Evolutionary conservation across 2,329 filamentous ascomycete species (phyloP), one percentile per base, ranked within the genome.

Genomic region (Fusarium tjaetaba): DNA sequence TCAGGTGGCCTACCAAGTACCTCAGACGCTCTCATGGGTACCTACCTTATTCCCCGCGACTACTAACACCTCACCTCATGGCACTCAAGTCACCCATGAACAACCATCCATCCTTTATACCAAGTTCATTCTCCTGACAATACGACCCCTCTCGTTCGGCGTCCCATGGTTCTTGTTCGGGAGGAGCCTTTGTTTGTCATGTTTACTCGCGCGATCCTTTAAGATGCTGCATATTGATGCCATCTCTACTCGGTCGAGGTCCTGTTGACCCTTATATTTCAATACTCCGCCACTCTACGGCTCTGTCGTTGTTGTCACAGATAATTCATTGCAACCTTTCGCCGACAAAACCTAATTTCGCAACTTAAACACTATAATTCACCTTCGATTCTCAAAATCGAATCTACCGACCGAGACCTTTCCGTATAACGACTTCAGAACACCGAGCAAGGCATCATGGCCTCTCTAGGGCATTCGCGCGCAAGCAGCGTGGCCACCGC

Each of bases 391-490:
- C 24, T 58, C 61, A 45, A 34, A 48, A 36, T 63, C 30, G 52
- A 41, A 51, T 36, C 57, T 42, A 41, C 55, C 61, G 30, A 51
- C 43, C 58, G 52, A 76, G 65, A 68, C 24, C 61, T 72, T 68
- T 62, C 49, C 52, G 60, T 28, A 58, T 49, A 74, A 69, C 57
- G 58, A 52, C 49, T 30, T 56, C 18, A 41, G 45, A 51, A 32
- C 41, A 61, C 34, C 41, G 41, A 65, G 53, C 42, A 56, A 57
- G 61, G 66, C 66, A 63, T 59, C 67, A 79, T 79, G 77, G 67
- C 77, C 72, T 79, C 77, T 48, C 42, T 78, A 22, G 74, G 76
- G 57, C 77, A 78, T 58, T 70, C 76, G 51, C 76, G 74, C 68
- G 68, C 76, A 59, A 76, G 66, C 48, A 78, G 77, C 68, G 65